phyloP scores from a whole-genome alignment of 1,139 yeast species.

The Diutina scorzettiae region DNA sequence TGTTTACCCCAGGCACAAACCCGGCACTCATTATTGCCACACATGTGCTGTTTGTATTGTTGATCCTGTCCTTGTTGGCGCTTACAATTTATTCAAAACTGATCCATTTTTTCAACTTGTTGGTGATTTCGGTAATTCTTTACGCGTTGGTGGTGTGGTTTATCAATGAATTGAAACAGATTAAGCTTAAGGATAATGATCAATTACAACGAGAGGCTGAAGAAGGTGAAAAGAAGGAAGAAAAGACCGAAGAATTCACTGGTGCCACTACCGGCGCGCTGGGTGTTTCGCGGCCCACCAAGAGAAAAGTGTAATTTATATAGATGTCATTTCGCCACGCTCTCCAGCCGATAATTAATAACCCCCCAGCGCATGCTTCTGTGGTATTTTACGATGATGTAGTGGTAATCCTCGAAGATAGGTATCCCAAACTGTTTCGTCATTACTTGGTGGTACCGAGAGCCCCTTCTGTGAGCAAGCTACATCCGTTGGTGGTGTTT shows the following conservation, averaged over 20 bases:
- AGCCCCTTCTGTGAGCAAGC: slow-evolving; percentile 21
- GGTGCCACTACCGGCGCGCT: not conserved
- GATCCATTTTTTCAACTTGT: slow-evolving; percentile 66
- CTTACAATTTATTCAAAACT: slow-evolving; percentile 56
- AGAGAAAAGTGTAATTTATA: not conserved
- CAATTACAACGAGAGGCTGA: slow-evolving; percentile 16
- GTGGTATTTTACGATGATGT: slow-evolving; percentile 35
- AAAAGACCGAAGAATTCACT: not conserved
- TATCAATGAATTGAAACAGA: slow-evolving; percentile 51
- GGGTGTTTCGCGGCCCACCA: not conserved
- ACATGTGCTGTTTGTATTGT: slow-evolving; percentile 50
- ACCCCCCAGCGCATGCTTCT: slow-evolving; percentile 16
- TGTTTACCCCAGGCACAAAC: slow-evolving; percentile 89
- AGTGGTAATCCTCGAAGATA: slow-evolving; percentile 47
- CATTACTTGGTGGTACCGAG: slow-evolving; percentile 58
- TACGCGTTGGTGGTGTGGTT: slow-evolving; percentile 89
- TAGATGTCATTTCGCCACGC: slow-evolving; percentile 17
- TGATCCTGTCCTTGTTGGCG: slow-evolving; percentile 38
- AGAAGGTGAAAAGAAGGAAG: not conserved
- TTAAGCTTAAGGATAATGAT: slow-evolving; percentile 33
- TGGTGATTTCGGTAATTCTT: slow-evolving; percentile 54
- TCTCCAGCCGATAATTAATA: slow-evolving; percentile 22
- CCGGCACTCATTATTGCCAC: slow-evolving; percentile 81
- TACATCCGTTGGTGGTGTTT: slow-evolving; percentile 47
- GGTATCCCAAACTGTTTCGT: slow-evolving; percentile 49